Percentiles rank a stretch among this genome's conserved stretches.
Conservation (phyloP, 2,329 filamentous ascomycete species). For the Arthrobotrys sphaeroides region DNA sequence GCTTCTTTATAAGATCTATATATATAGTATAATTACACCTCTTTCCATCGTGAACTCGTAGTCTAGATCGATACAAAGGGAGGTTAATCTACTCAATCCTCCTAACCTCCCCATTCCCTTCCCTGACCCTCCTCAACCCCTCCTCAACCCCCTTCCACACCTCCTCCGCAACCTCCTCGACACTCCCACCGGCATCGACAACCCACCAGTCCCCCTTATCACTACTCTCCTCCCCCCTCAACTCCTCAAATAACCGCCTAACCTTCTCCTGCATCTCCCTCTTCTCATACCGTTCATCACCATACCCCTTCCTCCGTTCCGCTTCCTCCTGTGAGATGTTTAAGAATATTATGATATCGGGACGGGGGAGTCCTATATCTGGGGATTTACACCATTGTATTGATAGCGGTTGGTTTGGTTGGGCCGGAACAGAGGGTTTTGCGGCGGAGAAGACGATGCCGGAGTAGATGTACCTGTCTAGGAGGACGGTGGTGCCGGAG, state of each 20-base stretch:
- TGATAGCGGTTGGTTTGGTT: slow-evolving; percentile 69
- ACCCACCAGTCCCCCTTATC: slow-evolving; percentile 54
- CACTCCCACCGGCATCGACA: slow-evolving; percentile 63
- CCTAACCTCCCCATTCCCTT: slow-evolving; percentile 23
- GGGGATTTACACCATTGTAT: slow-evolving; percentile 79
- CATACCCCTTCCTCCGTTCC: slow-evolving; percentile 82
- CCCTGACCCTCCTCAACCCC: slow-evolving; percentile 51
- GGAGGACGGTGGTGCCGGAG: slow-evolving; percentile 80
- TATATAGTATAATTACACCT: neutral
- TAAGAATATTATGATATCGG: slow-evolving; percentile 87
- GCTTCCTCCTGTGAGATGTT: slow-evolving; percentile 80
- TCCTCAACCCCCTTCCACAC: slow-evolving; percentile 65
- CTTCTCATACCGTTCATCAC: slow-evolving; percentile 87
- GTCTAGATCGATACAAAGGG: neutral
- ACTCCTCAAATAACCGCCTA: slow-evolving; percentile 56
- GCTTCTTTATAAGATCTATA: neutral
- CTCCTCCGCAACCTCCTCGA: slow-evolving; percentile 69
- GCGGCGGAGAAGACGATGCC: slow-evolving; percentile 93
- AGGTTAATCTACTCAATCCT: slow-evolving; percentile 28
- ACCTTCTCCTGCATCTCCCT: slow-evolving; percentile 83
- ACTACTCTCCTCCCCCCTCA: slow-evolving; percentile 43
- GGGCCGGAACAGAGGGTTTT: slow-evolving; percentile 64
- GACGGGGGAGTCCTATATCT: slow-evolving; percentile 84
- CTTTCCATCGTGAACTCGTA: neutral
- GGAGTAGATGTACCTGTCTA: slow-evolving; percentile 94